Evolutionary conservation across 768 basidiomycete genomes (phyloP), one percentile per base, ranked within the genome.

Genomic region (Crassisporium funariophilum): DNA sequence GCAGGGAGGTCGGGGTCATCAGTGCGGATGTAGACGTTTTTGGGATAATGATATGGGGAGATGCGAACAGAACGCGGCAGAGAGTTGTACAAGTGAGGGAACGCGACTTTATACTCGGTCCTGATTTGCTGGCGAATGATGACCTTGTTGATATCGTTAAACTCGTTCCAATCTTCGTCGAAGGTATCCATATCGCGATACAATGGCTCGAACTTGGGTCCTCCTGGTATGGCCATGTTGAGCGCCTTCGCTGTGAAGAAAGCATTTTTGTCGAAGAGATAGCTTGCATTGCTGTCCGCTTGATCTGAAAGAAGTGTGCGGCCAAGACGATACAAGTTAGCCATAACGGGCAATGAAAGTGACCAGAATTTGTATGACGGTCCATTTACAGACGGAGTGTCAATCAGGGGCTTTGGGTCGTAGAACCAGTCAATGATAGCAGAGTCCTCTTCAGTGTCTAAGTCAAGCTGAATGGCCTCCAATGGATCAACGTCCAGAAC

Each of bases 151-250:
- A 98, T 97, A 63, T 99, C 97, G 64, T 99, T 99, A 61, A 99
- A 99, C 66, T 97, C 94, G 66, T 97, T 97, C 94, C 94, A 97
- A 62, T 99, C 97, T 64, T 98, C 97, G 61, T 99, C 97, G 56
- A 92, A 98, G 10, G 87, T 77, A 60, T 98, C 97, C 86, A 95
- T 93, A 60, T 99, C 97, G 39, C 95, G 82, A 68, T 93, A 93
- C 20, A 99, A 74, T 12, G 95, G 97, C 74, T 99, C 97, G 53
- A 98, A 99, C 66, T 98, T 97, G 2, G 97, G 97, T 38, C 97
- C 97, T 47, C 95, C 97, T 0, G 97, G 97, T 56, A 97, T 95
- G 40, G 94, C 93, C 82, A 95, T 85, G 68, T 95, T 95, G 54
- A 95, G 77, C 11, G 94, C 94, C 70, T 99, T 99, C 22, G 97